Evolutionary conservation across 2,329 filamentous ascomycete species (phyloP).

Genomic region (Neofusicoccum sp.): DNA sequence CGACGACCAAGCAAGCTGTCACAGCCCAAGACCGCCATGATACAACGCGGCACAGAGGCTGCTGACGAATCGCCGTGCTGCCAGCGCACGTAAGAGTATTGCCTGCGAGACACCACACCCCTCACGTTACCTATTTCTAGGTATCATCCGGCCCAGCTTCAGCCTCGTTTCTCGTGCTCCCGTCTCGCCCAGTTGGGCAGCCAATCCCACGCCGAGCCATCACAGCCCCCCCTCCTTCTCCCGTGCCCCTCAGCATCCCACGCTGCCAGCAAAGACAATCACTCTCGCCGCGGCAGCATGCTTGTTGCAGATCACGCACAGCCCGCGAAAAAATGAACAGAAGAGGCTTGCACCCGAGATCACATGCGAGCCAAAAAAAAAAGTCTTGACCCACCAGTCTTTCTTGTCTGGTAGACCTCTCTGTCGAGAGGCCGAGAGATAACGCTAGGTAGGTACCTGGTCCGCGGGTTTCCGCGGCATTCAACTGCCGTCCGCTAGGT

Average conservation of each 20-base stretch:
- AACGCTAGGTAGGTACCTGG: slow-evolving; percentile 5
- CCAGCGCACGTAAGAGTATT: background rate
- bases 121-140: background rate
- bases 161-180: slow-evolving; percentile 6
- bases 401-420: no score
- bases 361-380: background rate
- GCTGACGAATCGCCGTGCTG: background rate
- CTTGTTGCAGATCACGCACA: background rate
- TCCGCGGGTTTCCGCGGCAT: slow-evolving; percentile 2
- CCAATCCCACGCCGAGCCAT: background rate
- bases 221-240: background rate
- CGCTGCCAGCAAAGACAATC: background rate
- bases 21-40: background rate
- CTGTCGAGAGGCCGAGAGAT: background rate
- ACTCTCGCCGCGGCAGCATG: no score
- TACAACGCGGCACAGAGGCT: background rate
- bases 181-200: background rate
- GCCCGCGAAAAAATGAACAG: background rate
- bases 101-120: background rate
- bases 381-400: no score
- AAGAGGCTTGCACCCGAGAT: background rate
- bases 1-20: background rate
- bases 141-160: background rate
- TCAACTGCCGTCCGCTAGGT: background rate
- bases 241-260: background rate